These are phyloP conservation scores for Aspergillus tamarii DNA, from an alignment of 2,329 filamentous ascomycete species.

Conservation along the genomic window DNA sequence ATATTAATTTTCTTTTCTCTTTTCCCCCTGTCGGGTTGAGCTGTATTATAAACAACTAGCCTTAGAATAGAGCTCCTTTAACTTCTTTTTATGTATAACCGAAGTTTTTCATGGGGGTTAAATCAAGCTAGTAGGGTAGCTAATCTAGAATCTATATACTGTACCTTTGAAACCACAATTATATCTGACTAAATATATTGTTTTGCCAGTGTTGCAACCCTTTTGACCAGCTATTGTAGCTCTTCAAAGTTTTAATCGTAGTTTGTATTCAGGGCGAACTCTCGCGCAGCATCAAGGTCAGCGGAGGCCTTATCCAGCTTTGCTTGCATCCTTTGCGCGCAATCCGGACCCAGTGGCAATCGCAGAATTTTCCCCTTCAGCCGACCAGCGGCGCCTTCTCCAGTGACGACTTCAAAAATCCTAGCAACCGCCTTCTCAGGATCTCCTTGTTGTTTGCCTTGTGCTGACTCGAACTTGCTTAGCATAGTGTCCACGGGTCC, in stretches of 20 bases:
- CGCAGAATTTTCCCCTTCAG: constrained; percentile 40
- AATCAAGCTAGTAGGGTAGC: too few species aligned
- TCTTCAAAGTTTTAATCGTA: not conserved
- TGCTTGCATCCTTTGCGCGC: constrained; percentile 26
- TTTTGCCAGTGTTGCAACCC: too few species aligned
- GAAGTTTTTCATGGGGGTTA: rapidly evolving
- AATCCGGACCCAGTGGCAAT: constrained; percentile 45
- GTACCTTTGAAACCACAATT: too few species aligned
- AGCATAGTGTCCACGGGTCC: constrained; percentile 28
- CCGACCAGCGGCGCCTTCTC: constrained; percentile 34
- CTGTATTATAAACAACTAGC: too few species aligned
- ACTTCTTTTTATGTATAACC: too few species aligned
- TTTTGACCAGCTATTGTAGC: too few species aligned
- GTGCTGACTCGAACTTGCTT: constrained; percentile 22
- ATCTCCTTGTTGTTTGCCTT: constrained; percentile 23
- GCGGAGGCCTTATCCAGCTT: constrained; percentile 16
- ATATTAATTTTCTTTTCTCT: too few species aligned
- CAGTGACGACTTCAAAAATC: constrained; percentile 44
- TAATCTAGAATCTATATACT: too few species aligned
- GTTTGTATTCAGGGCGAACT: constrained; percentile 15
- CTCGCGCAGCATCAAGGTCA: constrained; percentile 11
- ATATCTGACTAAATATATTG: too few species aligned
- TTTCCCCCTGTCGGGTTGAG: too few species aligned
- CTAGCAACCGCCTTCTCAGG: constrained; percentile 32
- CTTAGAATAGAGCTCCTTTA: too few species aligned